Base-by-base conservation (phyloP, 352 stramenopile genomes). In the Globisporangium radiosum region DNA sequence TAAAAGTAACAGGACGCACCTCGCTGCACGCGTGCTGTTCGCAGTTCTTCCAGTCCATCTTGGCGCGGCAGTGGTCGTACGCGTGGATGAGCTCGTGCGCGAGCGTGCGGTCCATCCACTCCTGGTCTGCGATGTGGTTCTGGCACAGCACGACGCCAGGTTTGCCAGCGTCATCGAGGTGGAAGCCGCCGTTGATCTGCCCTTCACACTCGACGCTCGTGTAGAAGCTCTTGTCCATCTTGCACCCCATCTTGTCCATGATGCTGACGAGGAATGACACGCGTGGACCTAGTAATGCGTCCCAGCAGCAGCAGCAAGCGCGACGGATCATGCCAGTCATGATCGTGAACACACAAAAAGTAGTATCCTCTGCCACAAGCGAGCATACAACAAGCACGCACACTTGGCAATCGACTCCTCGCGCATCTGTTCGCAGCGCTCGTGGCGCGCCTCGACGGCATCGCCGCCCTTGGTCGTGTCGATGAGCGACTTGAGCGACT, bases 11-110 rank as follows among this genome's bases (percentile, higher is more conserved):
- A 7, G 43, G 5, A 45, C 48, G 19, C 45, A 96, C 86, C 72
- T 98, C 92, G 53, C 86, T 97, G 71, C 92, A 98, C 17, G 92
- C 90, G 64, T 96, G 80, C 62, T 97, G 88, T 63, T 95, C 84
- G 72, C 87, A 97, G 72, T 96, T 96, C 62, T 80, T 84, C 86
- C 88, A 97, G 71, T 98, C 82, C 52, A 97, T 81, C 64, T 97
- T 95, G 62, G 87, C 85, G 56, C 92, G 87, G 72, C 90, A 97
- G 70, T 97, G 85, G 66, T 98, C 92, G 62, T 90, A 97, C 7
- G 92, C 92, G 68, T 98, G 92, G 60, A 98, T 92, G 57, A 98
- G 75, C 70, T 98, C 92, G 61, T 98, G 92, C 19, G 87, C 75
- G 55, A 97, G 75, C 17, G 92, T 98, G 52, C 88, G 84, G 63